Base-by-base conservation (phyloP, 2,329 filamentous ascomycete species). In the Xylariales sp. region DNA sequence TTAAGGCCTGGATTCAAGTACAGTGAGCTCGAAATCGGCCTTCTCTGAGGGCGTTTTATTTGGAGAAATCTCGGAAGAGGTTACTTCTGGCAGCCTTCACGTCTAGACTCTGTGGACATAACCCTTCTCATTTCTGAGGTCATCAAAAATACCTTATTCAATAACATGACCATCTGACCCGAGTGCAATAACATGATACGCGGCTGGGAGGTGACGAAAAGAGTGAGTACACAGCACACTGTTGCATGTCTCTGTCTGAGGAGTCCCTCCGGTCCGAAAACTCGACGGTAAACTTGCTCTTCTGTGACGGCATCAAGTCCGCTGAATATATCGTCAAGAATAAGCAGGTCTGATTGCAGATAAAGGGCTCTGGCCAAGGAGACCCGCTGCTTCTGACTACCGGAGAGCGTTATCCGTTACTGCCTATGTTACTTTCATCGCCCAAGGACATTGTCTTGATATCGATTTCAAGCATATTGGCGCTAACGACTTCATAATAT, bases 181-280 rank as follows among this genome's bases (percentile, higher is more conserved):
- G 0, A 78, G 61, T 0, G 65, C 69, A 28, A 77, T 64, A 6
- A 77, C 66, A 24, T 71, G 65, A 32, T 73, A 63, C 2, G 69
- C 66, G 1, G 56, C 53, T 0, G 67, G 63, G 1, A 74, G 49
- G 42, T 63, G 60, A 3, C 56, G 51, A 15, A 68, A 52, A 3
- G 58, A 60, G 45, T 70, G 63, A 0, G 64, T 70, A 46, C 63
- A 68, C 12, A 69, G 49, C 0, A 68, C 35, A 12, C 52, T 0
- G 57, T 60, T 4, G 51, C 42, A 5, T 50, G 38, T 12, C 50
- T 43, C 16, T 47, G 46, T 11, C 46, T 34, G 4, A 61, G 40
- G 6, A 61, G 33, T 11, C 61, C 60, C 18, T 47, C 41, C 3
- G 20, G 29, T 4, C 54, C 55, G 32, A 64, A 63, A 4, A 63